Base-by-base conservation (phyloP, 768 basidiomycete genomes). In the Suillus decipiens region DNA sequence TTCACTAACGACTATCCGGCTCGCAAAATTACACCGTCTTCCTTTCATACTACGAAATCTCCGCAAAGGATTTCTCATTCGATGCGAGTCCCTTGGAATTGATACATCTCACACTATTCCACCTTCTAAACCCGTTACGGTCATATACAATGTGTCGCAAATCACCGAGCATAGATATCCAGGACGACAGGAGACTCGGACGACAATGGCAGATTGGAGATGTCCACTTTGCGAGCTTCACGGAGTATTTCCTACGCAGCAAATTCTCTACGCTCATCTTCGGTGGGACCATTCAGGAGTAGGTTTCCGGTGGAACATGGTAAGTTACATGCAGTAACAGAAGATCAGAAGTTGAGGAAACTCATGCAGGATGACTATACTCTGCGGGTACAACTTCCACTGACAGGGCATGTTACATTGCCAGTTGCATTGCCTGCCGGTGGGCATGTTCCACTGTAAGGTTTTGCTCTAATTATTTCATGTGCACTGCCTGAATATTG, bases 11-110 rank as follows among this genome's bases (percentile, higher is more conserved):
- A 66, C 70, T 3, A 63, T 78, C 48, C 77, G 76, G 22, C 76
- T 84, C 72, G 78, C 79, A 41, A 70, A 69, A 28, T 73, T 75
- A 12, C 66, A 64, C 17, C 76, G 75, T 58, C 77, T 89, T 6
- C 89, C 89, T 0, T 90, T 89, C 69, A 75, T 88, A 24, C 75
- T 71, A 33, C 82, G 85, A 12, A 85, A 84, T 66, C 67, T 90
- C 19, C 77, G 79, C 15, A 67, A 56, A 3, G 84, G 84, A 1
- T 89, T 89, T 68, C 64, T 61, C n/a, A 43, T 64, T 22, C 77
- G 76, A 24, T 89, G 86, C 68, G 65, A 60, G 34, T 64, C 59
- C 42, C 67, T 74, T 15, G 74, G 76, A 11, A 68, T 88, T 33
- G 75, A 77, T 4, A 75, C 74, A 22, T 59, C 68, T 48, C 64